Evolutionary conservation across 1,139 yeast genomes (phyloP).

Genomic region (Blastobotrys elegans): DNA sequence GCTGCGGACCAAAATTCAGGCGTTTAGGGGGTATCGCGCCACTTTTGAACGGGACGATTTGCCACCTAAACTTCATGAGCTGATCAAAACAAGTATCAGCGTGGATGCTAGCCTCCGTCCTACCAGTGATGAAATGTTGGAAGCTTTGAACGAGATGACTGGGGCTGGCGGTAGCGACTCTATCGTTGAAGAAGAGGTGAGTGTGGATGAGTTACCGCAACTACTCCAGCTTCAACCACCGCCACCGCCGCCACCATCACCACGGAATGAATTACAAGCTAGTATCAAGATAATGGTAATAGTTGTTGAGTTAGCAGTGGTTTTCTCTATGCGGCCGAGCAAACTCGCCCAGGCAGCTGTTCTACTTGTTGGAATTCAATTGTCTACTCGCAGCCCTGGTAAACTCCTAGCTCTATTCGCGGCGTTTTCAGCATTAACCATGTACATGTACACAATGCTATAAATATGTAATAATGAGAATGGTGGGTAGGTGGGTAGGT

Average conservation of each 20-base stretch:
- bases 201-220: no score
- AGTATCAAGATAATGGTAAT: background rate
- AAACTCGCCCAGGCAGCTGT: background rate
- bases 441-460: no score
- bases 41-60: constrained; percentile 35
- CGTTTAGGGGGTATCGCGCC: constrained; percentile 30
- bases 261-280: no score
- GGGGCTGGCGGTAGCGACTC: background rate
- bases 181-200: background rate
- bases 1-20: constrained; percentile 40
- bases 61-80: constrained; percentile 37
- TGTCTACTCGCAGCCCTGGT: background rate
- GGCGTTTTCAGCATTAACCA: no score
- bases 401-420: background rate
- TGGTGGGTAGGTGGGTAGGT: no score
- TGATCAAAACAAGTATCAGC: constrained; percentile 39
- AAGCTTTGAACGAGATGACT: background rate
- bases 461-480: no score
- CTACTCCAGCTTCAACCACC: no score
- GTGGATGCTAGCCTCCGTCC: constrained; percentile 42
- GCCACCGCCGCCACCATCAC: background rate
- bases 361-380: background rate
- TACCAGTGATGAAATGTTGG: constrained; percentile 37
- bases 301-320: background rate
- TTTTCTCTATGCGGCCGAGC: background rate